Evolutionary conservation across 1,139 yeast genomes (phyloP), one percentile per base, ranked within the genome.

Genomic region (Sugiyamaella neomexicana): DNA sequence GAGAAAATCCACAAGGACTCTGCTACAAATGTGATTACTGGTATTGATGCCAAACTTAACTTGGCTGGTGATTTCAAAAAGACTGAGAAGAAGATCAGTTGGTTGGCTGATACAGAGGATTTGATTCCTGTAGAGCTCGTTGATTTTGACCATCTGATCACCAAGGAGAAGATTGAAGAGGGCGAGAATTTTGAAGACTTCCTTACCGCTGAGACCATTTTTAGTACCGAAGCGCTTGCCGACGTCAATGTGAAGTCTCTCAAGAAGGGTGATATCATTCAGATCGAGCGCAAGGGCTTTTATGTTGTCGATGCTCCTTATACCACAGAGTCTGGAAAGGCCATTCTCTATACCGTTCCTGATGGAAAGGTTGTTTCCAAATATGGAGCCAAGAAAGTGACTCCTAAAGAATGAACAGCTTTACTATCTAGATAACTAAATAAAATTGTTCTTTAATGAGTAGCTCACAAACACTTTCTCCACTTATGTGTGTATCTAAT

Each of bases 221-320:
- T 93, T 83, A 87, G 80, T 69, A 77, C 89, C 53, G 71, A 76
- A 46, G 97, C 95, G 38, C 67, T 80, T 63, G 98, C 91, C 62
- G 98, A 93, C 71, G 72, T 82, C 65, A 93, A 91, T 69, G 81
- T 91, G 60, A 81, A 79, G 66, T 72, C 78, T 56, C 80, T 93
- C 80, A 82, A 87, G 77, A 85, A 77, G 61, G 97, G 96, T 60
- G 96, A 89, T 61, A 79, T 91, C 58, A 85, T 93, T 64, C 98
- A 93, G 76, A 89, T 93, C 64, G 98, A 93, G 77, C 87, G 99
- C 80, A 93, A 93, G 80, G 98, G 98, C 63, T 93, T 89, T 80
- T 93, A 76, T 81, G 83, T 95, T 71, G 79, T 91, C 58, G 98
- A 93, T 71, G 71, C 82, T 63, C 75, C 80, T 38, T 80, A 78